Percentiles rank a stretch among this genome's conserved stretches.
These are phyloP conservation scores for Trametes hirsuta DNA, from an alignment of 1,284 basidiomycete genomes.

Conservation along the genomic window DNA sequence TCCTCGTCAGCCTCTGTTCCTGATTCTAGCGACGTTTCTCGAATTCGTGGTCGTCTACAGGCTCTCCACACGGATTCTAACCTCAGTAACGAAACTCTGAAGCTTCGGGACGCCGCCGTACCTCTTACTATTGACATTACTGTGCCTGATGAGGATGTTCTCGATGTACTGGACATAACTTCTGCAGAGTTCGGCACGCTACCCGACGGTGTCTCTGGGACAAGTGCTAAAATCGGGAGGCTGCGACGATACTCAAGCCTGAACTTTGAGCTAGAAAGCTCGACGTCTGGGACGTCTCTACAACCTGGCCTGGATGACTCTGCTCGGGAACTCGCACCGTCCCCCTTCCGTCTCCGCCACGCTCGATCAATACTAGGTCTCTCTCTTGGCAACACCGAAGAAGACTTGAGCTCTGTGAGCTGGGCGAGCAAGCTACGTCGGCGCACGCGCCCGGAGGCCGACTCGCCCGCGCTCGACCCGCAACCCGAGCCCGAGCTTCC, in stretches of 20 bases:
- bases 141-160: neutral
- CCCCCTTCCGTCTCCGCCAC: slow-evolving; percentile 15
- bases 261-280: slow-evolving; percentile 38
- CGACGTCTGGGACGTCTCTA: slow-evolving; percentile 25
- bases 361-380: slow-evolving; percentile 29
- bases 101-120: neutral
- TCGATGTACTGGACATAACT: neutral
- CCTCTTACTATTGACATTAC: neutral
- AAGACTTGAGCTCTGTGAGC: slow-evolving; percentile 14
- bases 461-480: slow-evolving; percentile 17
- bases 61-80: slow-evolving; percentile 1
- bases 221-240: slow-evolving; percentile 16
- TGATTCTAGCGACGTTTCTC: neutral
- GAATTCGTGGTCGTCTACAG: neutral
- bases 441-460: slow-evolving; percentile 34
- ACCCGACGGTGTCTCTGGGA: neutral
- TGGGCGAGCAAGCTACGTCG: slow-evolving; percentile 46
- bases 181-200: slow-evolving; percentile 11
- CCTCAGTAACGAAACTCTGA: slow-evolving; percentile 3
- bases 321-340: slow-evolving; percentile 7
- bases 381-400: slow-evolving; percentile 36
- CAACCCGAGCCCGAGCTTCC: slow-evolving; percentile 40
- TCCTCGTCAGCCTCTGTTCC: neutral
- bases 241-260: slow-evolving; percentile 37
- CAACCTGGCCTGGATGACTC: neutral